Evolutionary conservation across 2,329 filamentous ascomycete species (phyloP).

Genomic region (Cladophialophora bantiana): DNA sequence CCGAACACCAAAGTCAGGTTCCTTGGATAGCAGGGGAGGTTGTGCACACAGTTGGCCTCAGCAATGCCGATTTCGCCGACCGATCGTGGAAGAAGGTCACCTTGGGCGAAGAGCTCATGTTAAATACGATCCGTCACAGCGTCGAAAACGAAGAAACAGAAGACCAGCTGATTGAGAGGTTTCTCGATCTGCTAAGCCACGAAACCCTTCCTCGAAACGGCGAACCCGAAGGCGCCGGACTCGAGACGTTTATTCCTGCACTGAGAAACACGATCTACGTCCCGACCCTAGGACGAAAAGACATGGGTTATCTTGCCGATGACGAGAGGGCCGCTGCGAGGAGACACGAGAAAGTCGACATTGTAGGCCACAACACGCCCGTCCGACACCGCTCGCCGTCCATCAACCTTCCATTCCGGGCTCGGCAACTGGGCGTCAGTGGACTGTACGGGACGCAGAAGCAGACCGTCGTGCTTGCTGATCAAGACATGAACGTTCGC

Average conservation of each 20-base stretch:
- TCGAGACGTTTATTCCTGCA: conserved; percentile 63
- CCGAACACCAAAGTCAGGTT: conserved; percentile 58
- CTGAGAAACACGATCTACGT: conserved; percentile 68
- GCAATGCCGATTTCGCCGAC: conserved; percentile 67
- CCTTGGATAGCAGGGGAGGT: conserved; percentile 59
- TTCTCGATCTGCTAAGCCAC: conserved; percentile 60
- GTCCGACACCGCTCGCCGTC: conserved; percentile 39
- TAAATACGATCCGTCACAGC: conserved; percentile 57
- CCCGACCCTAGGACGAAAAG: conserved; percentile 60
- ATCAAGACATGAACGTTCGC: conserved; percentile 61
- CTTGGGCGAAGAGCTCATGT: conserved; percentile 62
- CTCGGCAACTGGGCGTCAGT: conserved; percentile 48
- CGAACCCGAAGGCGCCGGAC: conserved; percentile 48
- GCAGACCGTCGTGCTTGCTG: conserved; percentile 67
- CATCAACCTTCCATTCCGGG: conserved; percentile 18
- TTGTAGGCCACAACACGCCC: conserved; percentile 35
- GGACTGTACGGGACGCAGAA: conserved; percentile 70
- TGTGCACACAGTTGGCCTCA: conserved; percentile 63
- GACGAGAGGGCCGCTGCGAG: conserved; percentile 50
- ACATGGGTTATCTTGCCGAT: conserved; percentile 45
- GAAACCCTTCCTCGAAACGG: conserved; percentile 62
- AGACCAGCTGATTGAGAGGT: conserved; percentile 58
- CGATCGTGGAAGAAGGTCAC: conserved; percentile 68
- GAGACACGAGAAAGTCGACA: conserved; percentile 42
- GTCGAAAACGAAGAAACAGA: conserved; percentile 52